A percentile compares a stretch with the other conserved stretches of the same genome.
Evolutionary conservation across 345 rosid genomes (phyloP).

Genomic region (Pelargonium nanum): DNA sequence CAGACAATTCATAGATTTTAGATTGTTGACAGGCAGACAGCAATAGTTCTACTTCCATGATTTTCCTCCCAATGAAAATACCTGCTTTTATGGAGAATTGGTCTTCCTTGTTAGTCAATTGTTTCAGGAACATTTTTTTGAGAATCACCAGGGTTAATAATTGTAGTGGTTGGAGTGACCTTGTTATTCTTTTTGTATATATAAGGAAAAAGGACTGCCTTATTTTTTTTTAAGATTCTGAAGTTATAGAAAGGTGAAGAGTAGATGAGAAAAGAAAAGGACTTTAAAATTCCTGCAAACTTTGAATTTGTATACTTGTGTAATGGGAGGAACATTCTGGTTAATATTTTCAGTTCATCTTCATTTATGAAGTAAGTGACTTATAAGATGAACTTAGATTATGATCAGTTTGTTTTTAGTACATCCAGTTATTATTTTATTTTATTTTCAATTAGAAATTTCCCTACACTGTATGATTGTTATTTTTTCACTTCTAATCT

Average conservation of each 20-base stretch:
- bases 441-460: neutral
- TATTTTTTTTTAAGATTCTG: neutral
- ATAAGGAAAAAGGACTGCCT: neutral
- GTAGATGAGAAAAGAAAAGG: neutral
- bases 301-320: neutral
- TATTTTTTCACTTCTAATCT: conserved; percentile 5
- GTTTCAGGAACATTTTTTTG: neutral
- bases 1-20: too few species aligned
- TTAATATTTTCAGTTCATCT: neutral
- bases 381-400: neutral
- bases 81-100: too few species aligned
- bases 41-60: too few species aligned
- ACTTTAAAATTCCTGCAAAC: neutral
- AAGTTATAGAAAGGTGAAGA: too few species aligned
- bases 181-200: neutral
- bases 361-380: neutral
- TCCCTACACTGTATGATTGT: neutral
- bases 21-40: too few species aligned
- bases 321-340: neutral
- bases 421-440: neutral
- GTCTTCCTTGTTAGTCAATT: neutral
- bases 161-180: neutral
- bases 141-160: neutral
- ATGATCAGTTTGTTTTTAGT: neutral
- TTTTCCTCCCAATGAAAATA: too few species aligned